A percentile compares a stretch with the other conserved stretches of the same genome.
These are phyloP conservation scores for Mucor irregularis DNA, from an alignment of 371 early-diverging fungal species.

Conservation along the genomic window DNA sequence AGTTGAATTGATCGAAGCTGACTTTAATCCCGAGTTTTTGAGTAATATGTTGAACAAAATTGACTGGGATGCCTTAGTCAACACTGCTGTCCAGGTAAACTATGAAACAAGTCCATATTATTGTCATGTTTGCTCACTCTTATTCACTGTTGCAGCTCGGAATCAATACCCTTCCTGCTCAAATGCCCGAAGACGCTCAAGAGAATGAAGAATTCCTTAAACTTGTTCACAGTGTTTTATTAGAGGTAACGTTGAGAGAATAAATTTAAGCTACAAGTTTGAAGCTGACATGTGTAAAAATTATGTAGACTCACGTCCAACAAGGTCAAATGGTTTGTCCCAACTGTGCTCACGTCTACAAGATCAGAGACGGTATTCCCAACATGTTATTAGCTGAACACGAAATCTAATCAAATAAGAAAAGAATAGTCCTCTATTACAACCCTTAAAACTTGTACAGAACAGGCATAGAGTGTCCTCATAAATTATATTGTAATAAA, in stretches of 20 bases:
- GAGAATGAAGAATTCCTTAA: constrained; percentile 76
- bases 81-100: constrained; percentile 71
- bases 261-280: background rate
- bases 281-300: background rate
- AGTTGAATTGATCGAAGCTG: constrained; percentile 82
- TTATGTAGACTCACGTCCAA: constrained; percentile 74
- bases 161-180: constrained; percentile 65
- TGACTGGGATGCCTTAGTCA: constrained; percentile 84
- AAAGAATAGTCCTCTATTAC: too few species aligned
- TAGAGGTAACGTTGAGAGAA: constrained; percentile 67
- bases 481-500: too few species aligned
- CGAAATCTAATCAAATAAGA: constrained; percentile 93
- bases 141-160: constrained; percentile 48
- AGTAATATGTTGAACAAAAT: constrained; percentile 80
- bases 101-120: background rate
- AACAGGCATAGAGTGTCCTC: too few species aligned
- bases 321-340: constrained; percentile 91
- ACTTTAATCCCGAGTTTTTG: constrained; percentile 86
- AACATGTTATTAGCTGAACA: constrained; percentile 96
- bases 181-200: constrained; percentile 71
- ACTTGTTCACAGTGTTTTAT: constrained; percentile 71
- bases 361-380: constrained; percentile 91
- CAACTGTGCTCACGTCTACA: constrained; percentile 88
- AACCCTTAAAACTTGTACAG: too few species aligned
- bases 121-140: background rate